Conservation (phyloP, 202 grass and related monocot species). For the Cymbopogon flexuosus region DNA sequence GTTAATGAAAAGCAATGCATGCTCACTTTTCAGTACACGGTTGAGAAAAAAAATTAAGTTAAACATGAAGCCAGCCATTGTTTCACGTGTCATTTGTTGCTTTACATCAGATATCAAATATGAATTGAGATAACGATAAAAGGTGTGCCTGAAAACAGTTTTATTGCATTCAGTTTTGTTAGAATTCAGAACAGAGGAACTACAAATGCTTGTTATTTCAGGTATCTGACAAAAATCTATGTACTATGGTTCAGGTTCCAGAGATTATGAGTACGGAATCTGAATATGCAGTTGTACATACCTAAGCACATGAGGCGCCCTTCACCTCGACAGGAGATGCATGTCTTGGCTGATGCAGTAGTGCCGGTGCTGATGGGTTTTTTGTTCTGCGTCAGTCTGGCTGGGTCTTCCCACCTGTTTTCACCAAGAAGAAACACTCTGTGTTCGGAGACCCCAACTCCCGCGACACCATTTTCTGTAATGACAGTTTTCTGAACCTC, state of each 20-base stretch:
- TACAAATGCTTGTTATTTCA: neutral
- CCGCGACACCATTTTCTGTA: conserved; percentile 44
- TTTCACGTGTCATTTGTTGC: neutral
- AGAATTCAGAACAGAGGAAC: neutral
- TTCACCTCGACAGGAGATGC: conserved; percentile 72
- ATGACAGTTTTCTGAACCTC: conserved; percentile 51
- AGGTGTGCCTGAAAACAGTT: neutral
- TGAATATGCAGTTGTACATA: conserved; percentile 26
- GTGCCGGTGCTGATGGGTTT: conserved; percentile 28
- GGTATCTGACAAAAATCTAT: neutral
- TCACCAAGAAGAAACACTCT: conserved; percentile 90
- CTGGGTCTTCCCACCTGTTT: conserved; percentile 92
- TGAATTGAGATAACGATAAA: neutral
- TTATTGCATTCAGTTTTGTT: neutral
- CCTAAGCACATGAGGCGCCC: conserved; percentile 74
- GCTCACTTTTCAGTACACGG: neutral
- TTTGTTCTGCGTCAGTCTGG: conserved; percentile 53
- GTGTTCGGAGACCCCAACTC: conserved; percentile 37
- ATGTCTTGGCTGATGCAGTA: conserved; percentile 38
- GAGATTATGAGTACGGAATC: neutral
- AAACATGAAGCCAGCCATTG: neutral
- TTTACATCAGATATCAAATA: neutral
- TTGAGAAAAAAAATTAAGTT: neutral
- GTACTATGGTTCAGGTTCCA: neutral
- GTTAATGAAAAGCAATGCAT: neutral